Conservation (phyloP, 495 filamentous ascomycete genomes). For the Talaromyces nanjingensis region DNA sequence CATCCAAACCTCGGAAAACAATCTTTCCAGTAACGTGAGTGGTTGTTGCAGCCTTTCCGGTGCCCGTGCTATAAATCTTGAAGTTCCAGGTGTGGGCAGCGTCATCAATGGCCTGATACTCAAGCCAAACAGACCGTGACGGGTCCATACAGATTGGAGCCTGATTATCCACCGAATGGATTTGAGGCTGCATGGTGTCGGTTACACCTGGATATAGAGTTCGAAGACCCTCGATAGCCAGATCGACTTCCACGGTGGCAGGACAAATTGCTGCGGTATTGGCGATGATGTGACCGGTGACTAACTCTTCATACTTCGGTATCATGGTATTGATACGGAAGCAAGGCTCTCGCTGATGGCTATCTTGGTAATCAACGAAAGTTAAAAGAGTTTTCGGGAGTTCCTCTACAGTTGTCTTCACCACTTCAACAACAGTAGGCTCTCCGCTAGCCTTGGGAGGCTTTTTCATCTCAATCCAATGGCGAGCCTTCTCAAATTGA, state of each 20-base stretch:
- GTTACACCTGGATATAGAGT: conserved; percentile 26
- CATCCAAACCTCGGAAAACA: conserved; percentile 22
- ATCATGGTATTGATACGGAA: conserved; percentile 42
- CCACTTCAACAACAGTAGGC: conserved; percentile 4
- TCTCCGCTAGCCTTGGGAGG: conserved; percentile 11
- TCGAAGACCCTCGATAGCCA: conserved; percentile 37
- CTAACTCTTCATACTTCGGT: conserved; percentile 26
- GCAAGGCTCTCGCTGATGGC: conserved; percentile 20
- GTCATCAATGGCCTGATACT: conserved; percentile 8
- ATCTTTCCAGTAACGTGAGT: conserved; percentile 30
- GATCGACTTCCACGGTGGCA: conserved; percentile 37
- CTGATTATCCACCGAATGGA: conserved; percentile 31
- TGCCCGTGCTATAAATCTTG: not conserved
- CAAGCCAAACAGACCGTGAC: conserved; percentile 30
- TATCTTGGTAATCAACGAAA: conserved; percentile 38
- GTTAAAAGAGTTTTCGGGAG: conserved; percentile 16
- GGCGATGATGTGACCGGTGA: conserved; percentile 38
- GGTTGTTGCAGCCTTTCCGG: conserved; percentile 12
- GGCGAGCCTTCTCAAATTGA: conserved; percentile 42
- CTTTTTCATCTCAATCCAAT: conserved; percentile 36
- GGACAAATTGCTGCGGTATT: conserved; percentile 42
- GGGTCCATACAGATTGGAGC: conserved; percentile 34
- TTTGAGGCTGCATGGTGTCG: conserved; percentile 22
- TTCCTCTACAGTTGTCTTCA: not conserved
- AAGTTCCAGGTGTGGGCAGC: not conserved